Conservation (phyloP, 257 asterid species). For the Knoxia roxburghii region DNA sequence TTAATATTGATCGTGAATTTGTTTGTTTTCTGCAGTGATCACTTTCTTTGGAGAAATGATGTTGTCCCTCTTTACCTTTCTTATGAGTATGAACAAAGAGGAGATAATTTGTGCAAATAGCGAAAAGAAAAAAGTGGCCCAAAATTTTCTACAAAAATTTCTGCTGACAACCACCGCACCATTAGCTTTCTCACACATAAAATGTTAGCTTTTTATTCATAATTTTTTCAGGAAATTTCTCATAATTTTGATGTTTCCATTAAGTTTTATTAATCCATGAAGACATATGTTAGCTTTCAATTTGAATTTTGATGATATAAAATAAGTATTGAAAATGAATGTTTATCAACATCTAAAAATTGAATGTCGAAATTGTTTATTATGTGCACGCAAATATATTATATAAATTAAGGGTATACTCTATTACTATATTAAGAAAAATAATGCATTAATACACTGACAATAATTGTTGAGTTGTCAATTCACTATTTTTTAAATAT, state of each 20-base stretch:
- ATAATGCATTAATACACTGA: no score
- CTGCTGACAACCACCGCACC: neutral
- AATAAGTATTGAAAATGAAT: no score
- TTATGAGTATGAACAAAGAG: slow-evolving; percentile 16
- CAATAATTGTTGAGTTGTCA: no score
- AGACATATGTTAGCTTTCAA: no score
- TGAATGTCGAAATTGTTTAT: no score
- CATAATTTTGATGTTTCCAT: neutral
- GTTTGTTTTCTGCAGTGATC: slow-evolving; percentile 23
- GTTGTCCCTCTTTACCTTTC: slow-evolving; percentile 24
- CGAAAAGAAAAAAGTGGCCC: neutral
- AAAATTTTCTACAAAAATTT: neutral
- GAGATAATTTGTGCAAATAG: neutral
- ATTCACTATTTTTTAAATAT: no score
- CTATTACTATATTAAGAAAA: no score
- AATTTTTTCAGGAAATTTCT: neutral
- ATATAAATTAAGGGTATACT: no score
- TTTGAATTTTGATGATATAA: no score
- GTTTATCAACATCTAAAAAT: no score
- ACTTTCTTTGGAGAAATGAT: slow-evolving; percentile 32
- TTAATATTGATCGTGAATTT: slow-evolving; percentile 19
- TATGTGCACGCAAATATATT: no score
- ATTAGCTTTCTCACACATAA: neutral
- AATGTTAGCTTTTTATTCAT: no score
- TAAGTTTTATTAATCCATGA: neutral